A percentile compares a stretch with the other conserved stretches of the same genome.
Conservation (phyloP, 768 basidiomycete genomes). For the Trametes cingulata region DNA sequence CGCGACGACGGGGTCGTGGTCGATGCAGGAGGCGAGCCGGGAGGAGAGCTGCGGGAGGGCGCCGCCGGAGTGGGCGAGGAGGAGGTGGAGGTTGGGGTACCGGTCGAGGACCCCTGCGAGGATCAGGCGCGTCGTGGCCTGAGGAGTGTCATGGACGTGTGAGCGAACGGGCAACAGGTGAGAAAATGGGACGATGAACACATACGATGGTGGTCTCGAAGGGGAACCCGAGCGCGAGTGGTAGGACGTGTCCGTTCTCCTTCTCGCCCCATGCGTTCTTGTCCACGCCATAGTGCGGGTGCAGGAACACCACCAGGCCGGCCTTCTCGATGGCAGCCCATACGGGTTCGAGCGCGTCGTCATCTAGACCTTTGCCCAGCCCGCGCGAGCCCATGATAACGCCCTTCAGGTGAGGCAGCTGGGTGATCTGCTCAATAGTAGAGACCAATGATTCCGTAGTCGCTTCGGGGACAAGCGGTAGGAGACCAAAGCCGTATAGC, state of each 20-base stretch:
- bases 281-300: slow-evolving; percentile 86
- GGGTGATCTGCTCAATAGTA: slow-evolving; percentile 64
- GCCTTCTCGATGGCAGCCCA: slow-evolving; percentile 77
- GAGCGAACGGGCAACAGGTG: background rate
- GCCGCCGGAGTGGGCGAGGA: slow-evolving; percentile 88
- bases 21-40: slow-evolving; percentile 80
- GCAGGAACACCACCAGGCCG: slow-evolving; percentile 77
- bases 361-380: slow-evolving; percentile 79
- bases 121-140: slow-evolving; percentile 78
- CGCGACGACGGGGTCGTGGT: slow-evolving; percentile 80
- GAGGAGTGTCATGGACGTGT: background rate
- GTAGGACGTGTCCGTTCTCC: slow-evolving; percentile 85
- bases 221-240: slow-evolving; percentile 85
- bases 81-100: slow-evolving; percentile 69
- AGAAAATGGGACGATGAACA: slow-evolving; percentile 31
- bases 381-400: slow-evolving; percentile 84
- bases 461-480: slow-evolving; percentile 76
- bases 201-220: slow-evolving; percentile 87
- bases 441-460: slow-evolving; percentile 57
- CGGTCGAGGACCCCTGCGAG: slow-evolving; percentile 81
- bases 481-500: slow-evolving; percentile 80
- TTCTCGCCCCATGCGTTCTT: slow-evolving; percentile 71
- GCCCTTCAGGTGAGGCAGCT: slow-evolving; percentile 66
- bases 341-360: slow-evolving; percentile 72
- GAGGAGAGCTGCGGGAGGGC: slow-evolving; percentile 83